These are phyloP conservation scores for Paramecium sexaurelia DNA, from an alignment of 73 alveolate species.

Conservation along the genomic window DNA sequence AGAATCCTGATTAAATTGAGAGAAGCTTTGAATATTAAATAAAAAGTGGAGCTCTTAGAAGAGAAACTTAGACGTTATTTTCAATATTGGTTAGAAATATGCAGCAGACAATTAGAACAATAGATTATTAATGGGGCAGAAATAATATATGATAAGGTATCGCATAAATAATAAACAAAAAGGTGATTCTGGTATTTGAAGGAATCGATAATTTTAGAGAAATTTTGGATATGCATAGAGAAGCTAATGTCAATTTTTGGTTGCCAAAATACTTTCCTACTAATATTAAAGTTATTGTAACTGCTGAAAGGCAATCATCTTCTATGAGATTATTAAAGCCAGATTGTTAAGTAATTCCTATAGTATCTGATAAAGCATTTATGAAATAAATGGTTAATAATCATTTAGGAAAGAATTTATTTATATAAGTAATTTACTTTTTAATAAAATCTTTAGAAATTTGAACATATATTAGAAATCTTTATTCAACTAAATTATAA, in stretches of 20 bases:
- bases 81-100: conserved; percentile 76
- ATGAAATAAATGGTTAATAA: not conserved
- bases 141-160: conserved; percentile 57
- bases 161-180: no score
- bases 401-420: not conserved
- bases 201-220: conserved; percentile 80
- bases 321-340: conserved; percentile 61
- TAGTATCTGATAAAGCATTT: not conserved
- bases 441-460: not conserved
- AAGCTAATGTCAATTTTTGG: conserved; percentile 79
- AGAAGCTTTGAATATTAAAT: conserved; percentile 72
- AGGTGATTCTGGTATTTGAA: conserved; percentile 74
- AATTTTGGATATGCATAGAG: conserved; percentile 56
- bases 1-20: conserved; percentile 21
- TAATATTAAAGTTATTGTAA: conserved; percentile 72
- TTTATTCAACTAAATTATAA: not conserved
- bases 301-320: conserved; percentile 71
- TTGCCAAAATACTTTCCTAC: conserved; percentile 80
- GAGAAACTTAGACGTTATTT: conserved; percentile 77
- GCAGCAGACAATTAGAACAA: conserved; percentile 70
- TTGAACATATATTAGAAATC: not conserved
- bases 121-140: conserved; percentile 65
- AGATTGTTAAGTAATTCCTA: not conserved
- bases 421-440: not conserved
- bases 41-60: conserved; percentile 77